Percentiles rank a stretch among this genome's conserved stretches.
Conservation (phyloP, 371 early-diverging fungal species). For the Smittium culicis region DNA sequence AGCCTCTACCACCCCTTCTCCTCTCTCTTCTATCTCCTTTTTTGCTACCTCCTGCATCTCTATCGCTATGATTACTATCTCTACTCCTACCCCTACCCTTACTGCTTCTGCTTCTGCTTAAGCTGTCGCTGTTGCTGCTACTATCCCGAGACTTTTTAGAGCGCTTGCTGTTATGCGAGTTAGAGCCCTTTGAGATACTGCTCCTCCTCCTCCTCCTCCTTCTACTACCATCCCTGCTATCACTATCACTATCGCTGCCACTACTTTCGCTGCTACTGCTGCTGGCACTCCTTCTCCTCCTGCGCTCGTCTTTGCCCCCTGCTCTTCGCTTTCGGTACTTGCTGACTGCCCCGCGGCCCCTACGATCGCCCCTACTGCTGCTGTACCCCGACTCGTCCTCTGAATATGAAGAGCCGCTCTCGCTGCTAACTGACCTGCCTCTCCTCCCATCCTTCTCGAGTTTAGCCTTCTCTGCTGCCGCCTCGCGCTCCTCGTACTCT, state of each 20-base stretch:
- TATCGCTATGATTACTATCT: neutral
- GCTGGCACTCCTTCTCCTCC: neutral
- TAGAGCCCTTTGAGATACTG: no score
- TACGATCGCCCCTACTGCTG: neutral
- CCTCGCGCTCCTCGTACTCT: constrained; percentile 32
- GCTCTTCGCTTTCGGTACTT: neutral
- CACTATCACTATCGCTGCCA: neutral
- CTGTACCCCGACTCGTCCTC: neutral
- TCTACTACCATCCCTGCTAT: no score
- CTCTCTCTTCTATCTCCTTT: neutral
- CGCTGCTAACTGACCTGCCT: neutral
- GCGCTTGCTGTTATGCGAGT: no score
- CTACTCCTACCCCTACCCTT: neutral
- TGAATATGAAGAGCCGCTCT: neutral
- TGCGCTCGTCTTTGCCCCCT: neutral
- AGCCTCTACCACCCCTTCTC: neutral
- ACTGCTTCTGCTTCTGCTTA: neutral
- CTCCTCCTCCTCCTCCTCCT: no score
- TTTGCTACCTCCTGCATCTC: neutral
- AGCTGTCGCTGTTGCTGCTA: neutral
- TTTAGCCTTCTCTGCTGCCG: constrained; percentile 26
- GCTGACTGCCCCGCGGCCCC: neutral
- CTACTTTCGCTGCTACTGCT: neutral
- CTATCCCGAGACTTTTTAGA: no score
- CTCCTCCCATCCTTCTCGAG: neutral